Evolutionary conservation across 192 early-diverging fungal species (phyloP), one percentile per base, ranked within the genome.

Genomic region (Obelidium mucronatum): DNA sequence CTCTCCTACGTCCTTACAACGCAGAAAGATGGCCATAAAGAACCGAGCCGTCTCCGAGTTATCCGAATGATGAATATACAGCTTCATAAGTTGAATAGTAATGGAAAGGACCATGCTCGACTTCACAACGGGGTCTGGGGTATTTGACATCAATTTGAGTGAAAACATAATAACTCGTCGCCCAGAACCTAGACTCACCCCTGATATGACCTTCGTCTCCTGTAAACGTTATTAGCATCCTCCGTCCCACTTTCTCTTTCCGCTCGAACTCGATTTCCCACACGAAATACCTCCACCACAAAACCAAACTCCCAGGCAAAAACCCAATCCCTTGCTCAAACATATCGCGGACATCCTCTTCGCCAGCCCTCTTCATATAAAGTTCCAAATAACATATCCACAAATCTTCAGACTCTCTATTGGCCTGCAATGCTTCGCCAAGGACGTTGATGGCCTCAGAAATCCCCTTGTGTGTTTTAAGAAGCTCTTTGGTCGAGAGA

Each of bases 331-430:
- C 69, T 33, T 72, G 51, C 39, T 72, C 69, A 30, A 72, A 72
- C 8, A 72, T 54, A 37, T 72, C 69, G n/a, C 69, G 13, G 5
- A 72, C 69, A 36, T 72, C 69, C 5, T 58, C 53, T n/a, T 54
- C 51, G 19, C 37, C 37, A 5, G 53, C 69, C 8, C 67, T 4
- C 36, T 52, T 54, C 31, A 39, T 22, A 36, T 72, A 72, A 3
- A 72, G 36, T 55, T 72, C 69, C 24, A 72, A 3, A 72, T 72
- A 72, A 30, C 19, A 15, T 31, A 72, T 19, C 69, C 69, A 72
- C 26, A 72, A 58, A 22, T 72, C 69, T n/a, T 72, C 30, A 37
- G 15, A 34, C 6, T 72, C 54, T 13, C 34, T 2, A 34, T 35
- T 72, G 55, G 8, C 22, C 24, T 55, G 53, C 5, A 72, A 22